phyloP scores from a whole-genome alignment of 1,284 basidiomycete species.

The Albatrellus sp. region DNA sequence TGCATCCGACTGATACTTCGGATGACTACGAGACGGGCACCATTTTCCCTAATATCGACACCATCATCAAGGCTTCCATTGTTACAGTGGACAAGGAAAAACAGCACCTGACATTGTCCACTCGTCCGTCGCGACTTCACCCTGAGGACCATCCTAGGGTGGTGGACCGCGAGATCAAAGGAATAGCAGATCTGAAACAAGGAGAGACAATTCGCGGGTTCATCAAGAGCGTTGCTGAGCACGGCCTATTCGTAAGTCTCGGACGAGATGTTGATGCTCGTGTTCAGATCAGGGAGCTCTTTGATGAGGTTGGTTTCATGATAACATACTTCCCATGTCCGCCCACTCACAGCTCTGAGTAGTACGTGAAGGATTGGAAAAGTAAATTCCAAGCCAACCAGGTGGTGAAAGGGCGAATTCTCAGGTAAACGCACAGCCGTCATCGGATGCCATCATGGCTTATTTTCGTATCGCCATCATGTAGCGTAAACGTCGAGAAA shows the following conservation, averaged over 20 bases:
- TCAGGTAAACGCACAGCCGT: conserved; percentile 37
- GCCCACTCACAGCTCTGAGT: conserved; percentile 10
- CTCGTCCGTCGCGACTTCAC: conserved; percentile 58
- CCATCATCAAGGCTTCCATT: conserved; percentile 60
- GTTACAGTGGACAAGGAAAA: conserved; percentile 54
- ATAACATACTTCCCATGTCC: conserved; percentile 2
- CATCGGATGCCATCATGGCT: conserved; percentile 3
- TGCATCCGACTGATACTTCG: conserved; percentile 71
- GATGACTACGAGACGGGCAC: conserved; percentile 64
- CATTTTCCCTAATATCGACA: conserved; percentile 52
- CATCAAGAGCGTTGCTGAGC: conserved; percentile 77
- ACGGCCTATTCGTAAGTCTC: conserved; percentile 86
- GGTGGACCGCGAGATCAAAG: conserved; percentile 60
- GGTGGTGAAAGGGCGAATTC: conserved; percentile 76
- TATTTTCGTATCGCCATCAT: conserved; percentile 8
- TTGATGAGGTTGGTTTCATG: conserved; percentile 60
- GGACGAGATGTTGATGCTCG: conserved; percentile 79
- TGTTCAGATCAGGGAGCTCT: conserved; percentile 88
- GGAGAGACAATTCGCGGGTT: conserved; percentile 78
- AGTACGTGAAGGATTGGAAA: conserved; percentile 97
- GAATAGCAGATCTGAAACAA: conserved; percentile 53
- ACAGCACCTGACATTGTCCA: conserved; percentile 68
- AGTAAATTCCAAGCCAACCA: conserved; percentile 71
- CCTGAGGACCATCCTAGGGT: conserved; percentile 35
- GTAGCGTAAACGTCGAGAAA: conserved; percentile 52